These are phyloP conservation scores for Seiridium cupressi DNA, from an alignment of 2,329 filamentous ascomycete genomes.

Conservation along the genomic window DNA sequence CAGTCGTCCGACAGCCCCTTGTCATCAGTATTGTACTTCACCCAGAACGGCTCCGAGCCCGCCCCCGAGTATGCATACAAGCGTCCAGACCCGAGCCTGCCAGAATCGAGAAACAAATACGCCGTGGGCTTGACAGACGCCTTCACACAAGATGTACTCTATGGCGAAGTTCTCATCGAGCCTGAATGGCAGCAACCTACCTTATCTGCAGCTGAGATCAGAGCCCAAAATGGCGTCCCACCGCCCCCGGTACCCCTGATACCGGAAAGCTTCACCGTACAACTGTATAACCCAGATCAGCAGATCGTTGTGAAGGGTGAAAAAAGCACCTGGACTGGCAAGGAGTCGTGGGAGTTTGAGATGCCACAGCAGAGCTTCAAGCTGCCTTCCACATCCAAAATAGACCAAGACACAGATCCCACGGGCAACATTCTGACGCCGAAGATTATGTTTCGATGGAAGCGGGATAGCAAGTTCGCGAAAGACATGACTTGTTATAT, in stretches of 20 bases:
- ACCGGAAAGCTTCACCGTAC: slow-evolving; percentile 76
- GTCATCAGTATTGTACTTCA: slow-evolving; percentile 57
- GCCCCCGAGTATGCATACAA: slow-evolving; percentile 77
- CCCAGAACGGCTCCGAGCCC: slow-evolving; percentile 77
- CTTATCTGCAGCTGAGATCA: slow-evolving; percentile 77
- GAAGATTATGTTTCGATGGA: slow-evolving; percentile 84
- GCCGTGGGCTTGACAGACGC: slow-evolving; percentile 83
- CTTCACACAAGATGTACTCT: slow-evolving; percentile 76
- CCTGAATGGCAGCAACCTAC: slow-evolving; percentile 85
- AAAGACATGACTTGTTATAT: slow-evolving; percentile 89
- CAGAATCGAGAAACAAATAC: slow-evolving; percentile 77
- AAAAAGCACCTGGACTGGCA: slow-evolving; percentile 75
- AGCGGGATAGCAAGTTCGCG: slow-evolving; percentile 78
- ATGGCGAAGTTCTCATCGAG: slow-evolving; percentile 78
- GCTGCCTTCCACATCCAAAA: slow-evolving; percentile 70
- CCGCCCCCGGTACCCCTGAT: slow-evolving; percentile 69
- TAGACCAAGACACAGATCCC: slow-evolving; percentile 71
- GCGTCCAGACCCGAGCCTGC: slow-evolving; percentile 68
- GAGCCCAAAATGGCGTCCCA: slow-evolving; percentile 64
- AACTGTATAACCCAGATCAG: slow-evolving; percentile 93
- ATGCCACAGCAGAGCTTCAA: slow-evolving; percentile 85
- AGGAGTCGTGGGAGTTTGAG: slow-evolving; percentile 86
- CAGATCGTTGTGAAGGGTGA: slow-evolving; percentile 69
- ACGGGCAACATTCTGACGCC: slow-evolving; percentile 56
- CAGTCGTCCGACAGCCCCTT: slow-evolving; percentile 50